phyloP scores from a whole-genome alignment of 495 filamentous ascomycete species.

The Ramalina peruviana region DNA sequence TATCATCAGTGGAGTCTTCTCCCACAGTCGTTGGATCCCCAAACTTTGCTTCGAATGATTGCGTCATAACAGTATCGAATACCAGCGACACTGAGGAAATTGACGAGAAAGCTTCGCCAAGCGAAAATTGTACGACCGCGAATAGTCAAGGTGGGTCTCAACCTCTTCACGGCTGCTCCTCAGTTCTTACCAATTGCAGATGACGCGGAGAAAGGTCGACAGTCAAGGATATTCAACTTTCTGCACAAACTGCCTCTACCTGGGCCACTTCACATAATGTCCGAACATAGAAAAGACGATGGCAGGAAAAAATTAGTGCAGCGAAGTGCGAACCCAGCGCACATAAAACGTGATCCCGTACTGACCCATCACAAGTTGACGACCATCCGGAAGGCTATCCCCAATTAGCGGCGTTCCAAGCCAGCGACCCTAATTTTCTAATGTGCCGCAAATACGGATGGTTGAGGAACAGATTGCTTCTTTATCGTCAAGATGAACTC shows the following conservation, averaged over 20 bases:
- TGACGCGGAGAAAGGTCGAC: too few relatives aligned
- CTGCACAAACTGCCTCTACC: neutral
- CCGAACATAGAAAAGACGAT: conserved; percentile 6
- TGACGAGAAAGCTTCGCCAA: too few relatives aligned
- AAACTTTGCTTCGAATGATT: too few relatives aligned
- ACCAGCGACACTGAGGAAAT: too few relatives aligned
- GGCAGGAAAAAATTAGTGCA: conserved; percentile 9
- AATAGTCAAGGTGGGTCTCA: too few relatives aligned
- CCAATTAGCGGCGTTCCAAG: conserved; percentile 23
- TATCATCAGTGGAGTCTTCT: too few relatives aligned
- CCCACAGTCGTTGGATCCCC: too few relatives aligned
- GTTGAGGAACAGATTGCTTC: conserved; percentile 23
- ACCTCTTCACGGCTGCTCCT: too few relatives aligned
- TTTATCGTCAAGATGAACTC: conserved; percentile 28
- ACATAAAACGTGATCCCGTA: neutral
- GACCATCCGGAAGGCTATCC: conserved; percentile 24
- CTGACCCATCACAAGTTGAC: conserved; percentile 16
- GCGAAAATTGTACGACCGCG: too few relatives aligned
- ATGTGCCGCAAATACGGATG: conserved; percentile 24
- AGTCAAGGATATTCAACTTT: neutral
- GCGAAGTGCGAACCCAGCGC: neutral
- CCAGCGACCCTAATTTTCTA: conserved; percentile 21
- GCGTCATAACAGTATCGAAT: too few relatives aligned
- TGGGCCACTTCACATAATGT: neutral
- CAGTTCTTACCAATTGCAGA: too few relatives aligned